Evolutionary conservation across 352 stramenopile species (phyloP).

Genomic region (Thalassiosira pacifica): DNA sequence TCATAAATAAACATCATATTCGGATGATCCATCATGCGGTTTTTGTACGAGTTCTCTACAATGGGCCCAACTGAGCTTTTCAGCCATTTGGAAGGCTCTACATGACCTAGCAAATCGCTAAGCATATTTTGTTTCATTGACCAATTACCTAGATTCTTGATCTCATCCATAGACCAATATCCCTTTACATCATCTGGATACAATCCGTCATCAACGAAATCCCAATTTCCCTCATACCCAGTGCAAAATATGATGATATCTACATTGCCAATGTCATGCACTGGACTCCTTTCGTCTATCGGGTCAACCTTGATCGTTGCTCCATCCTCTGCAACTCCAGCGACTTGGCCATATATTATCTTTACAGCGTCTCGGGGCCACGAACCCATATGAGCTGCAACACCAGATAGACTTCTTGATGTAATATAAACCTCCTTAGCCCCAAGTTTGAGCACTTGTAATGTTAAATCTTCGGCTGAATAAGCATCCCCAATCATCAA

Average conservation of each 20-base stretch:
- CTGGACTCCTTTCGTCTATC: slow-evolving; percentile 54
- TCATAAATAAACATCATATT: slow-evolving; percentile 71
- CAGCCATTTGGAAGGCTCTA: neutral
- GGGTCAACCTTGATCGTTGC: slow-evolving; percentile 15
- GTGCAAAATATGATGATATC: slow-evolving; percentile 71
- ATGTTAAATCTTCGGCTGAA: slow-evolving; percentile 75
- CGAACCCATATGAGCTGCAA: slow-evolving; percentile 21
- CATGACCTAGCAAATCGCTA: neutral
- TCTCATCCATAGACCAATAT: neutral
- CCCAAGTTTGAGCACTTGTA: slow-evolving; percentile 67
- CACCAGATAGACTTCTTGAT: slow-evolving; percentile 23
- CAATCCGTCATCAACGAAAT: slow-evolving; percentile 65
- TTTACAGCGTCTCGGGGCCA: slow-evolving; percentile 68
- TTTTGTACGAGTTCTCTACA: slow-evolving; percentile 49
- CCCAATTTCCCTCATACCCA: slow-evolving; percentile 56
- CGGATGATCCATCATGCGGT: slow-evolving; percentile 58
- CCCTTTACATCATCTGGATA: neutral
- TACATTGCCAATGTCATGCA: neutral
- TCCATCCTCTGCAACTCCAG: slow-evolving; percentile 24
- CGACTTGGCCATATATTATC: slow-evolving; percentile 7
- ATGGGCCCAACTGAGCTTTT: neutral
- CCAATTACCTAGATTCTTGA: neutral
- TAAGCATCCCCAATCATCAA: slow-evolving; percentile 69
- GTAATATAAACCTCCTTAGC: slow-evolving; percentile 54
- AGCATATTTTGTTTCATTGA: neutral